A percentile compares a stretch with the other conserved stretches of the same genome.
Evolutionary conservation across 116 monocot species (phyloP).

Genomic region (Dioscorea cayenensis): DNA sequence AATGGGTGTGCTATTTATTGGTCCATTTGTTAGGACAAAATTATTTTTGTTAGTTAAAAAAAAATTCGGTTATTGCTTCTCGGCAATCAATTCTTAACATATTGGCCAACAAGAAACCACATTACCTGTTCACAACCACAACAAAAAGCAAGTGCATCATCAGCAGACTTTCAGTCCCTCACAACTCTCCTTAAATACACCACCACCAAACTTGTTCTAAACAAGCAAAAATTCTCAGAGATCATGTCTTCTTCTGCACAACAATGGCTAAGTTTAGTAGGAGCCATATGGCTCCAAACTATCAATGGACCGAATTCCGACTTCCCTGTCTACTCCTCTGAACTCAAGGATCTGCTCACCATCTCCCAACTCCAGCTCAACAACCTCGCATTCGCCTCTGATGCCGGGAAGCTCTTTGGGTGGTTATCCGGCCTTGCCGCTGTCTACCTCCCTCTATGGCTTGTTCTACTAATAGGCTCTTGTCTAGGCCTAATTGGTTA

Average conservation of each 20-base stretch:
- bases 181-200: constrained; percentile 17
- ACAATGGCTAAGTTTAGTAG: constrained; percentile 70
- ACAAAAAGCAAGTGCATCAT: constrained; percentile 5
- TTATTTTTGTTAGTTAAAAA: too few relatives aligned
- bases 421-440: constrained; percentile 73
- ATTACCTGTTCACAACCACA: constrained; percentile 31
- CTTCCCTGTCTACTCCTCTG: constrained; percentile 81
- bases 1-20: too few relatives aligned
- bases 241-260: constrained; percentile 17
- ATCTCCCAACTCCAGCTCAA: constrained; percentile 73
- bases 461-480: constrained; percentile 55
- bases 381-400: constrained; percentile 78
- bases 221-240: neutral
- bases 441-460: constrained; percentile 44
- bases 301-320: constrained; percentile 68
- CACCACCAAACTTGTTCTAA: neutral
- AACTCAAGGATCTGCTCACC: constrained; percentile 57
- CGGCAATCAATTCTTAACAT: neutral
- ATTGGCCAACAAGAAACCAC: constrained; percentile 39
- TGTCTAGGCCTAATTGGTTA: constrained; percentile 53
- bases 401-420: constrained; percentile 76
- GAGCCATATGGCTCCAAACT: constrained; percentile 68
- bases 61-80: neutral
- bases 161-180: neutral
- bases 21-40: too few relatives aligned